Percentiles rank a stretch among this genome's conserved stretches.
Evolutionary conservation across 345 rosid genomes (phyloP).

Genomic region (Carallia brachiata): DNA sequence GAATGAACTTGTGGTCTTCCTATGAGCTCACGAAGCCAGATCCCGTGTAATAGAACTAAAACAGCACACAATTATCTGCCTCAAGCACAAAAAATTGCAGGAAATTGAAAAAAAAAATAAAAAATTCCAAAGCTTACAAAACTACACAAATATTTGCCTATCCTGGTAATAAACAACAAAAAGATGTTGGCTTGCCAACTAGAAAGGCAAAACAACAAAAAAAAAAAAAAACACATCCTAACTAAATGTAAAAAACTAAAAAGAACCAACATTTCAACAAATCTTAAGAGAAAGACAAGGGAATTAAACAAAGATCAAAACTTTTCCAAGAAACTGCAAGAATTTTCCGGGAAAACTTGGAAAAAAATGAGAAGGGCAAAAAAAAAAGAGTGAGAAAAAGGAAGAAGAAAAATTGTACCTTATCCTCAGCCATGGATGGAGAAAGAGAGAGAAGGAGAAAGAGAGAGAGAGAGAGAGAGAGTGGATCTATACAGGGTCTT

Average conservation of each 20-base stretch:
- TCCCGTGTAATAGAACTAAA: not conserved
- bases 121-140: no score
- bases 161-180: no score
- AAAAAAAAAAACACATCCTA: not conserved
- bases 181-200: no score
- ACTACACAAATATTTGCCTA: no score
- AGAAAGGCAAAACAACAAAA: not conserved
- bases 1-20: not conserved
- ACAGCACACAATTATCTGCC: no score
- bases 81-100: no score
- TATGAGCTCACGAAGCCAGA: not conserved
- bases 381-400: no score
- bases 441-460: not conserved
- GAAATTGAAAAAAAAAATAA: no score
- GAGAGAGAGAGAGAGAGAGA: constrained; percentile 11
- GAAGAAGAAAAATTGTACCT: not conserved
- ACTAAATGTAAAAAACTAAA: not conserved
- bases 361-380: not conserved
- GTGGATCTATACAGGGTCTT: not conserved
- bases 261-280: not conserved
- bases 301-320: not conserved
- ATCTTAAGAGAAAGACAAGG: not conserved
- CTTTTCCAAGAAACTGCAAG: not conserved
- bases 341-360: not conserved
- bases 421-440: constrained; percentile 4